Conservation (phyloP, 2,329 filamentous ascomycete genomes). For the Dactylella cylindrospora region DNA sequence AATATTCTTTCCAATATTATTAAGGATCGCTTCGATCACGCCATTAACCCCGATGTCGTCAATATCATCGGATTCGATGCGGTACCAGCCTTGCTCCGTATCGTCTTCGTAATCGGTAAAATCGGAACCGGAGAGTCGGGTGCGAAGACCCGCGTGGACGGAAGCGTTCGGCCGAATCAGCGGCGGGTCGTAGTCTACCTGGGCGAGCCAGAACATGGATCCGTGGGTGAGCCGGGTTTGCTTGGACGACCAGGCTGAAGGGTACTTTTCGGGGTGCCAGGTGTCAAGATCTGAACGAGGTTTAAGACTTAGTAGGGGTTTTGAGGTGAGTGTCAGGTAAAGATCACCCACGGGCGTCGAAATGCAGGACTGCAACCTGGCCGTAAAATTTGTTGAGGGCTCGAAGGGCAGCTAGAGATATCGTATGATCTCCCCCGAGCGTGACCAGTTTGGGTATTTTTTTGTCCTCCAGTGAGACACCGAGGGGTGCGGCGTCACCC, state of each 20-base stretch:
- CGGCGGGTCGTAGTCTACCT: slow-evolving; percentile 65
- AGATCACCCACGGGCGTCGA: slow-evolving; percentile 59
- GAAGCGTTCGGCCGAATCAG: slow-evolving; percentile 69
- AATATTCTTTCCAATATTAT: slow-evolving; percentile 69
- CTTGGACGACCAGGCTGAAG: slow-evolving; percentile 69
- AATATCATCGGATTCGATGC: slow-evolving; percentile 81
- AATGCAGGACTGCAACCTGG: slow-evolving; percentile 69
- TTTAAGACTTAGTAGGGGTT: background rate
- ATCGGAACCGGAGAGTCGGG: slow-evolving; percentile 67
- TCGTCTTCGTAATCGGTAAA: slow-evolving; percentile 72
- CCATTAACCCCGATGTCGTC: slow-evolving; percentile 75
- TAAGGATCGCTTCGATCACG: slow-evolving; percentile 69
- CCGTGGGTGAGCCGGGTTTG: slow-evolving; percentile 83
- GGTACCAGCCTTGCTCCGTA: slow-evolving; percentile 72
- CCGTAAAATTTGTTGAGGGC: slow-evolving; percentile 66
- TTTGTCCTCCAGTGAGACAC: slow-evolving; percentile 43
- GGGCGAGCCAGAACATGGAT: slow-evolving; percentile 85
- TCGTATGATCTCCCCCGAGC: slow-evolving; percentile 71
- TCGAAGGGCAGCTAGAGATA: slow-evolving; percentile 69
- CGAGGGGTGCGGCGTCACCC: slow-evolving; percentile 1
- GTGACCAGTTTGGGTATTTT: slow-evolving; percentile 62
- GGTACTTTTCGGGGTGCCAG: slow-evolving; percentile 80
- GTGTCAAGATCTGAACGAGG: slow-evolving; percentile 68
- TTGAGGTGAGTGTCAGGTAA: background rate
- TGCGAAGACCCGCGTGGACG: slow-evolving; percentile 81